A percentile compares a stretch with the other conserved stretches of the same genome.
Evolutionary conservation across 345 rosid species (phyloP).

Genomic region (Melastoma malabathricum): DNA sequence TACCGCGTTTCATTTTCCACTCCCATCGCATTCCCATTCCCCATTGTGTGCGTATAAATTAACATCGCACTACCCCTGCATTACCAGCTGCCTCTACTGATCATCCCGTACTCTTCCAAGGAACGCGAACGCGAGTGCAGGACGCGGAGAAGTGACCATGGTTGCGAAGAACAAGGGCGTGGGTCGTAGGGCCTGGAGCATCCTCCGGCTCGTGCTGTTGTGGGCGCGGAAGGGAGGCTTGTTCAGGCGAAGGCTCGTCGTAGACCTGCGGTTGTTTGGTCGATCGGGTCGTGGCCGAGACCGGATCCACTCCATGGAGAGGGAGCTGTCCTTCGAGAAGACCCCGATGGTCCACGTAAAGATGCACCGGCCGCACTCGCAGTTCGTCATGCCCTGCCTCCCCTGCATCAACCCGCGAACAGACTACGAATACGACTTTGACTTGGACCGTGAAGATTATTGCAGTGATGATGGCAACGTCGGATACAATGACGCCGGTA

Average conservation of each 20-base stretch:
- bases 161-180: not conserved
- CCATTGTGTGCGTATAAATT: too few species aligned
- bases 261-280: slow-evolving; percentile 36
- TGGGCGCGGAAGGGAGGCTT: slow-evolving; percentile 69
- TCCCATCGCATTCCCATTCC: too few species aligned
- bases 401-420: slow-evolving; percentile 57
- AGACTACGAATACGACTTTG: slow-evolving; percentile 33
- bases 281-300: slow-evolving; percentile 24
- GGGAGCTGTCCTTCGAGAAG: slow-evolving; percentile 70
- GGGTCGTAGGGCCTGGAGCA: slow-evolving; percentile 31
- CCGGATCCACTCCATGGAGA: slow-evolving; percentile 34
- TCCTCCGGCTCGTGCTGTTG: slow-evolving; percentile 40
- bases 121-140: too few species aligned
- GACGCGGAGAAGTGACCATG: too few species aligned
- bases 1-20: too few species aligned
- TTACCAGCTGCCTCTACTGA: too few species aligned
- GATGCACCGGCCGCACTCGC: slow-evolving; percentile 47
- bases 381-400: slow-evolving; percentile 25
- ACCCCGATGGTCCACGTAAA: slow-evolving; percentile 62
- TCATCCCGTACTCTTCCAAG: too few species aligned
- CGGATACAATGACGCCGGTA: slow-evolving; percentile 6
- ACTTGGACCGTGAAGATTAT: slow-evolving; percentile 7
- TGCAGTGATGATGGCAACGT: slow-evolving; percentile 15
- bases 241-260: slow-evolving; percentile 35
- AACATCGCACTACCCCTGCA: too few species aligned